phyloP scores from a whole-genome alignment of 768 basidiomycete species.

The Boletus huronensis region DNA sequence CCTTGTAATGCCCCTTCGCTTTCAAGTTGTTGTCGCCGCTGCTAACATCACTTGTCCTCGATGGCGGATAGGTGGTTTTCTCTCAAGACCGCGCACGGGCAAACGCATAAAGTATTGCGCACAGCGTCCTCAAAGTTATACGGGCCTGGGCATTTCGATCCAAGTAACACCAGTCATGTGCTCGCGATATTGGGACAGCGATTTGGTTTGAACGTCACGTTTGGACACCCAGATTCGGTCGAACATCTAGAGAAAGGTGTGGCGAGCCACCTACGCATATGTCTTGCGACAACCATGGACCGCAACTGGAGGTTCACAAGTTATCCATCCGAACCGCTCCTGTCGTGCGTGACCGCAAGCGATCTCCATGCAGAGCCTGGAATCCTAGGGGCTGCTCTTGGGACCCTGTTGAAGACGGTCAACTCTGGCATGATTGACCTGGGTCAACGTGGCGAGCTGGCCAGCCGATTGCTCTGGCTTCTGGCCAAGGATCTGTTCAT shows the following conservation, averaged over 20 bases:
- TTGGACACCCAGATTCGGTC: not conserved
- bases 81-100: not conserved
- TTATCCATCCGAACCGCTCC: too few species aligned
- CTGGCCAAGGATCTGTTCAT: constrained; percentile 1
- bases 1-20: not conserved
- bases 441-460: not conserved
- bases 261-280: not conserved
- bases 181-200: not conserved
- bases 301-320: not conserved
- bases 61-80: not conserved
- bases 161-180: not conserved
- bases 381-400: not conserved
- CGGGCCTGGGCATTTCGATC: not conserved
- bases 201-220: not conserved
- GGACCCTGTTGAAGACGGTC: not conserved
- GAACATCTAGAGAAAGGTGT: not conserved
- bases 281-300: not conserved
- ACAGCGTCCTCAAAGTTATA: not conserved
- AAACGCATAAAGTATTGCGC: not conserved
- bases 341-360: not conserved
- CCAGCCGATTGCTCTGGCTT: not conserved
- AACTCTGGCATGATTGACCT: not conserved
- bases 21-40: not conserved
- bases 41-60: not conserved
- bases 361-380: not conserved